Evolutionary conservation across 2,329 filamentous ascomycete genomes (phyloP).

Genomic region (Magnaporthiopsis rhizophila): DNA sequence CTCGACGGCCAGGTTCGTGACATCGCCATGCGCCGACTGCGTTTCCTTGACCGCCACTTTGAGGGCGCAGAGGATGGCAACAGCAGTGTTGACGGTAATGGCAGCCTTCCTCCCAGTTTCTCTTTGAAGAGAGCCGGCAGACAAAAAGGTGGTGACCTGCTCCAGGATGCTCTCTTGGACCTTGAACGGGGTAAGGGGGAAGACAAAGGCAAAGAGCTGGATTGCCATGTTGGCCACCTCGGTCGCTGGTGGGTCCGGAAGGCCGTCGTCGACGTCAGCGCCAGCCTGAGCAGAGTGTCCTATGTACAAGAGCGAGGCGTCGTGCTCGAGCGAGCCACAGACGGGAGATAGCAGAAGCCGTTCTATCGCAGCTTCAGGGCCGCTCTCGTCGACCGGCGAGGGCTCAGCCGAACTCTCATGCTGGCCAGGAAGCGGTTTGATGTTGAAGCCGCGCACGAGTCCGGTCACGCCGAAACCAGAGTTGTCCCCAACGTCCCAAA

Average conservation of each 20-base stretch:
- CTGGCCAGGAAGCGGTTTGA: slow-evolving; percentile 63
- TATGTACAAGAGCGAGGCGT: slow-evolving; percentile 74
- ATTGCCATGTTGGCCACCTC: slow-evolving; percentile 94
- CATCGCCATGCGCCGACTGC: slow-evolving; percentile 60
- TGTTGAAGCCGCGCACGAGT: slow-evolving; percentile 67
- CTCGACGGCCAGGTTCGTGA: slow-evolving; percentile 69
- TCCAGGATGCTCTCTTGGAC: slow-evolving; percentile 95
- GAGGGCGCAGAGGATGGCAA: slow-evolving; percentile 70
- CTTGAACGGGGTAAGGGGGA: slow-evolving; percentile 81
- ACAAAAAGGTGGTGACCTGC: slow-evolving; percentile 84
- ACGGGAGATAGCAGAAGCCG: slow-evolving; percentile 59
- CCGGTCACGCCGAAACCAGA: slow-evolving; percentile 90
- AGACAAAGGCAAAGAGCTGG: slow-evolving; percentile 81
- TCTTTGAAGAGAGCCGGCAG: slow-evolving; percentile 68
- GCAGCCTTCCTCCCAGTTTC: slow-evolving; percentile 85
- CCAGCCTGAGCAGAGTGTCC: slow-evolving; percentile 18
- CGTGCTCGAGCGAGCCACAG: slow-evolving; percentile 79
- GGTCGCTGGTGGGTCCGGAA: slow-evolving; percentile 76
- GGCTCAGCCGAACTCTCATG: slow-evolving; percentile 43
- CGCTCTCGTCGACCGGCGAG: slow-evolving; percentile 40
- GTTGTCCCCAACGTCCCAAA: slow-evolving; percentile 95
- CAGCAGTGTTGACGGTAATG: slow-evolving; percentile 81
- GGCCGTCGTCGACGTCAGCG: slow-evolving; percentile 16
- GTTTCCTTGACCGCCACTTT: slow-evolving; percentile 82
- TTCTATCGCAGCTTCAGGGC: slow-evolving; percentile 59